A percentile compares a stretch with the other conserved stretches of the same genome.
Conservation (phyloP, 2,329 filamentous ascomycete species). For the Aspergillus awamori region DNA sequence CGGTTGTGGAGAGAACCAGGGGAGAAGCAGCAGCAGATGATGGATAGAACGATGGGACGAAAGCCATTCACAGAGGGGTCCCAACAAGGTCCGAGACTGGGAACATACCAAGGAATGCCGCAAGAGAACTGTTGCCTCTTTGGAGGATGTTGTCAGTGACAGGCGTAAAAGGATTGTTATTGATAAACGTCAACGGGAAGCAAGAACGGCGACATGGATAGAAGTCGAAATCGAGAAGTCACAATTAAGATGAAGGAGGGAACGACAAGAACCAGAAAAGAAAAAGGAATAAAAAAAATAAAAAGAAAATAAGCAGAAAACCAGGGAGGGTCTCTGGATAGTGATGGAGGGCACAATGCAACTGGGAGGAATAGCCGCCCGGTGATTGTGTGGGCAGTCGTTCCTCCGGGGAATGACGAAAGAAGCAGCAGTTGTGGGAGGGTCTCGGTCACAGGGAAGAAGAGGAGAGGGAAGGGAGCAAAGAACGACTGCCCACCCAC, state of each 20-base stretch:
- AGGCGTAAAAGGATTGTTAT: slow-evolving; percentile 23
- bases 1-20: slow-evolving; percentile 14
- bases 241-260: slow-evolving; percentile 10
- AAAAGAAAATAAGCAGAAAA: slow-evolving; percentile 10
- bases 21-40: slow-evolving; percentile 13
- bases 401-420: slow-evolving; percentile 46
- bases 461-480: slow-evolving; percentile 21
- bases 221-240: slow-evolving; percentile 2
- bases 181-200: slow-evolving; percentile 14
- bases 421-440: slow-evolving; percentile 14
- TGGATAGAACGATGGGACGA: slow-evolving; percentile 14
- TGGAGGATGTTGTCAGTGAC: slow-evolving; percentile 23
- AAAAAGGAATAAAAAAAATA: neutral
- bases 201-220: slow-evolving; percentile 1
- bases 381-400: slow-evolving; percentile 36
- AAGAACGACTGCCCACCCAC: slow-evolving; percentile 31
- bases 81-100: slow-evolving; percentile 11
- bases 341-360: slow-evolving; percentile 16
- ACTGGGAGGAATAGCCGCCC: slow-evolving; percentile 24
- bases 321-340: neutral
- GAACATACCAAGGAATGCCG: slow-evolving; percentile 31
- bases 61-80: slow-evolving; percentile 14
- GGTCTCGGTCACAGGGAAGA: slow-evolving; percentile 17
- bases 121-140: slow-evolving; percentile 22
- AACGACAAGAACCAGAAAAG: slow-evolving; percentile 14